Evolutionary conservation across 163 green algal species (phyloP), one percentile per base, ranked within the genome.

Genomic region (Volvox carteri): DNA sequence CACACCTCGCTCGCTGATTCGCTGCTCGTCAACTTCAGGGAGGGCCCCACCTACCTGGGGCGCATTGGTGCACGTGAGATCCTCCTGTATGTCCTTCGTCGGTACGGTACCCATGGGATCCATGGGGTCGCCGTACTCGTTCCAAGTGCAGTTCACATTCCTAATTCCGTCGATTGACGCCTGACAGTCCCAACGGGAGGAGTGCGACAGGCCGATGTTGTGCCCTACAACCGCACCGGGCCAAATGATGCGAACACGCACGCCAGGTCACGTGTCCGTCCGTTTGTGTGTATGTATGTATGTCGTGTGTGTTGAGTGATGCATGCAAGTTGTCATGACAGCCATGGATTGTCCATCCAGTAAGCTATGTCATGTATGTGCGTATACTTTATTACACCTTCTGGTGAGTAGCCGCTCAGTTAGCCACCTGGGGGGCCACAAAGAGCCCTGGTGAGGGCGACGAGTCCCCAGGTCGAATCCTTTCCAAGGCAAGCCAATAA

Each of bases 141-240:
- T 42, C n/a, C 37, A 35, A 28, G 9, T 30, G 42, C 79, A 86
- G 52, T 33, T 33, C 25, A 23, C n/a, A 33, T 42, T 30, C 46
- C n/a, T n/a, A n/a, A n/a, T n/a, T n/a, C n/a, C n/a, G n/a, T n/a
- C n/a, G n/a, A n/a, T n/a, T n/a, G n/a, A n/a, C n/a, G n/a, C n/a
- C 12, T 46, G n/a, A 62, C 77, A 85, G 16, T 11, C 39, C 18
- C 37, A 39, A 37, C 77, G 18, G 7, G 79, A 4, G 2, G 79
- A 86, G 79, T 86, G 79, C 28, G 42, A 18, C 28, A 86, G 79
- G n/a, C 79, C 79, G 46, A 86, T 77, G 79, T 86, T 86, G 79
- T 86, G 79, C 25, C 41, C 75, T 84, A 35, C 60, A 72, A 11
- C 28, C 9, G 19, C 3, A 14, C 14, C 14, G 48, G 48, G 48